These are phyloP conservation scores for Aspergillus intermedius DNA, from an alignment of 2,329 filamentous ascomycete species.

Conservation along the genomic window DNA sequence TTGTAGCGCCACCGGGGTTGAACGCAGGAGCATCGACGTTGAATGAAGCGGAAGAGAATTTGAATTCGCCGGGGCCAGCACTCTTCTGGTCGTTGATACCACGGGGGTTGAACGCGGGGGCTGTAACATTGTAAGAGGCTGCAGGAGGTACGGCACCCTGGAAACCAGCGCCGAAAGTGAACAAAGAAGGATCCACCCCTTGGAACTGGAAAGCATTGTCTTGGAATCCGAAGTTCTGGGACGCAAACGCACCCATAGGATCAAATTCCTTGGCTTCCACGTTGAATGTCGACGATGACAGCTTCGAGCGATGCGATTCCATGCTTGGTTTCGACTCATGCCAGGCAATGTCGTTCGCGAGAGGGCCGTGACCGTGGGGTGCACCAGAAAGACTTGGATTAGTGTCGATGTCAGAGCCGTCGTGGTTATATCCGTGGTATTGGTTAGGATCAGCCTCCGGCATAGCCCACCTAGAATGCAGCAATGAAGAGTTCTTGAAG, in stretches of 20 bases:
- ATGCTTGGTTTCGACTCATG: constrained; percentile 28
- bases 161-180: constrained; percentile 26
- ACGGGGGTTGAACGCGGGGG: constrained; percentile 63
- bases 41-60: constrained; percentile 63
- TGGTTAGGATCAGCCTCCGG: constrained; percentile 24
- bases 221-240: constrained; percentile 40
- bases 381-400: constrained; percentile 68
- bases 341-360: constrained; percentile 26
- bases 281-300: constrained; percentile 73
- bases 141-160: constrained; percentile 26
- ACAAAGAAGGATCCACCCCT: constrained; percentile 18
- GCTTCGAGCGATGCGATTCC: constrained; percentile 56
- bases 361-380: constrained; percentile 36
- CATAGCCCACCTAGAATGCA: constrained; percentile 33
- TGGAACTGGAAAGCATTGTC: constrained; percentile 39
- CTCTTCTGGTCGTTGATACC: constrained; percentile 13
- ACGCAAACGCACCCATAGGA: constrained; percentile 46
- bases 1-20: constrained; percentile 49
- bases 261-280: constrained; percentile 85
- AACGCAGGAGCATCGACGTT: constrained; percentile 72
- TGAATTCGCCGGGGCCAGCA: constrained; percentile 44
- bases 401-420: constrained; percentile 62
- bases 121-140: constrained; percentile 61
- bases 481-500: constrained; percentile 22
- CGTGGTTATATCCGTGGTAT: constrained; percentile 29